Evolutionary conservation across 1,284 basidiomycete genomes (phyloP).

Genomic region (Leccinum variabile): DNA sequence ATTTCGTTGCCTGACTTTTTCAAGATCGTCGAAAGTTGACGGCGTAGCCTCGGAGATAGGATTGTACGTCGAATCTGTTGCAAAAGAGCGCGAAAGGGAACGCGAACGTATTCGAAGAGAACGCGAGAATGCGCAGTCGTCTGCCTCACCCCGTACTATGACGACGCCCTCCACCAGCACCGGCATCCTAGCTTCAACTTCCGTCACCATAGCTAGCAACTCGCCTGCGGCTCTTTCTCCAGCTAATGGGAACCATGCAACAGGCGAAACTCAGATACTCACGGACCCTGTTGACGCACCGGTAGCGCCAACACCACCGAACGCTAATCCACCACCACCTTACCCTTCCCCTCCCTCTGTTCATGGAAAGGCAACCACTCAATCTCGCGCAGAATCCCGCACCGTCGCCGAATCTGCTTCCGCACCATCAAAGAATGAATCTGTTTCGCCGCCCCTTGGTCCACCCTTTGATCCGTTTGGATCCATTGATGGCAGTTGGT

Average conservation of each 20-base stretch:
- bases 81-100: slow-evolving; percentile 69
- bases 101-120: slow-evolving; percentile 67
- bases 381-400: slow-evolving; percentile 24
- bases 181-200: slow-evolving; percentile 17
- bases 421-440: slow-evolving; percentile 13
- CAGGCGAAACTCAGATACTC: slow-evolving; percentile 20
- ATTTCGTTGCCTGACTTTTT: slow-evolving; percentile 27
- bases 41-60: slow-evolving; percentile 58
- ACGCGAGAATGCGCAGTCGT: slow-evolving; percentile 49
- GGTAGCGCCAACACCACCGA: slow-evolving; percentile 12
- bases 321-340: slow-evolving; percentile 31
- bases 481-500: slow-evolving; percentile 44
- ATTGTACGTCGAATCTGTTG: slow-evolving; percentile 67
- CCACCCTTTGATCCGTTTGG: slow-evolving; percentile 40
- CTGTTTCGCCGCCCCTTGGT: slow-evolving; percentile 17
- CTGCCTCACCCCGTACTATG: slow-evolving; percentile 37
- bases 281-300: slow-evolving; percentile 15
- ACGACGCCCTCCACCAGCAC: slow-evolving; percentile 29
- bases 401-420: slow-evolving; percentile 9
- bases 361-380: slow-evolving; percentile 29
- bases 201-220: slow-evolving; percentile 8
- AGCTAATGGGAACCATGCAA: slow-evolving; percentile 23
- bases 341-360: slow-evolving; percentile 61
- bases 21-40: slow-evolving; percentile 30
- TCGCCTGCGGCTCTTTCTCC: slow-evolving; percentile 22